Evolutionary conservation across 805 yeast species (phyloP), one percentile per base, ranked within the genome.

Genomic region (Candida cerambycidarum): DNA sequence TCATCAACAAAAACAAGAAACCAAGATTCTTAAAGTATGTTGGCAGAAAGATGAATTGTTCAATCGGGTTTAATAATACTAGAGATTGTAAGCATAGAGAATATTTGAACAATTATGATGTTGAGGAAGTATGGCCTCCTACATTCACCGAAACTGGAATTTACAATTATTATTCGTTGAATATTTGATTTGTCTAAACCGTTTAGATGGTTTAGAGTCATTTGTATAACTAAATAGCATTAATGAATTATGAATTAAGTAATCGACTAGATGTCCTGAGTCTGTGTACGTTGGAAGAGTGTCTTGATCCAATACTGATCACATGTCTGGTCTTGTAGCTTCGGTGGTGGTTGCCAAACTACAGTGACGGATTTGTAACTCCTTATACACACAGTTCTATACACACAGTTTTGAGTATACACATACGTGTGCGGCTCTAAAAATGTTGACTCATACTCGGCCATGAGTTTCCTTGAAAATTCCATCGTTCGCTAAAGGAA

Each of bases 101-200:
- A 30, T 63, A 61, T 38, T 43, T 65, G 24, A 53, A 58, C 35
- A 67, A 65, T 17, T 45, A 43, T 19, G 44, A 52, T 38, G 48
- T 36, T 3, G 73, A 72, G 46, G 44, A 36, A 12, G 66, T 69
- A 5, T 79, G 82, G 75, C 82, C 83, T 0, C 75, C 66, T 21
- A 80, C 74, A 48, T 74, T 75, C 45, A 58, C 69, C 45, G 74
- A 71, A 51, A 52, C 83, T 33, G 84, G 84, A 0, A 74, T 79
- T 10, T 79, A 79, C 57, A 76, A 75, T 48, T 79, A 79, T 58
- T 79, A 79, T 54, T 73, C 82, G 8, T 59, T 79, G 45, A 78
- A 77, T 51, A 71, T 75, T 30, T 46, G 30, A 30, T 15, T 17
- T 16, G 27, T 6, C 4, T 9, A 25, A 7, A 9, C n/a, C 29